Conservation (phyloP, 768 basidiomycete species). For the Heimioporus sp. region DNA sequence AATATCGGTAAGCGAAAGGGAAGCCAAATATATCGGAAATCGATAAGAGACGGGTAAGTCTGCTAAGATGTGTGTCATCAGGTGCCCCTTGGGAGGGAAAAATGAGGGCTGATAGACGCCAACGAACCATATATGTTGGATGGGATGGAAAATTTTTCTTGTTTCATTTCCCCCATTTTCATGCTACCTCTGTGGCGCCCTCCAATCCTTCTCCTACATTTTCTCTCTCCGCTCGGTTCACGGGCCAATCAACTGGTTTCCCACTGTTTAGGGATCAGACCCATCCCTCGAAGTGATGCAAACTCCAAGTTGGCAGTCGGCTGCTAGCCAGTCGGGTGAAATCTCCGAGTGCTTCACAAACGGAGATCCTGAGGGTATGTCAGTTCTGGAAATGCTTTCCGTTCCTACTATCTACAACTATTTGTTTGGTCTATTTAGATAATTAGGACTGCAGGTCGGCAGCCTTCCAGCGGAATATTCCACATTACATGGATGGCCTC, state of each 20-base stretch:
- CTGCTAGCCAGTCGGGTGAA: no score
- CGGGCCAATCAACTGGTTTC: not conserved
- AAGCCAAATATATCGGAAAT: not conserved
- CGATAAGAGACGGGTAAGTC: not conserved
- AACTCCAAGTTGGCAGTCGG: no score
- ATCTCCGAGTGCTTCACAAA: no score
- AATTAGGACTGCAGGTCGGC: not conserved
- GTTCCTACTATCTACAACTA: not conserved
- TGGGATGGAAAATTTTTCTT: not conserved
- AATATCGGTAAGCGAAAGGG: conserved; percentile 7
- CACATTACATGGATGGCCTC: not conserved
- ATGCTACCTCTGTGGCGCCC: not conserved
- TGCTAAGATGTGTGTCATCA: not conserved
- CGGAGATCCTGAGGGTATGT: not conserved
- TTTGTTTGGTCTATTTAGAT: not conserved
- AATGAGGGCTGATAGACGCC: not conserved
- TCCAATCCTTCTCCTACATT: not conserved
- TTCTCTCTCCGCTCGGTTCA: not conserved
- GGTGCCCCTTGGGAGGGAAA: not conserved
- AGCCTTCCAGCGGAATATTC: not conserved
- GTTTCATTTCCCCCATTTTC: not conserved
- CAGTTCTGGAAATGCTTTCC: not conserved
- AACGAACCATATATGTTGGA: not conserved
- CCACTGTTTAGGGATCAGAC: not conserved
- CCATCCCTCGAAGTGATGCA: not conserved